These are phyloP conservation scores for maize (Zea mays) DNA, from an alignment of 176 grass and related monocot species.

Conservation along the genomic window DNA sequence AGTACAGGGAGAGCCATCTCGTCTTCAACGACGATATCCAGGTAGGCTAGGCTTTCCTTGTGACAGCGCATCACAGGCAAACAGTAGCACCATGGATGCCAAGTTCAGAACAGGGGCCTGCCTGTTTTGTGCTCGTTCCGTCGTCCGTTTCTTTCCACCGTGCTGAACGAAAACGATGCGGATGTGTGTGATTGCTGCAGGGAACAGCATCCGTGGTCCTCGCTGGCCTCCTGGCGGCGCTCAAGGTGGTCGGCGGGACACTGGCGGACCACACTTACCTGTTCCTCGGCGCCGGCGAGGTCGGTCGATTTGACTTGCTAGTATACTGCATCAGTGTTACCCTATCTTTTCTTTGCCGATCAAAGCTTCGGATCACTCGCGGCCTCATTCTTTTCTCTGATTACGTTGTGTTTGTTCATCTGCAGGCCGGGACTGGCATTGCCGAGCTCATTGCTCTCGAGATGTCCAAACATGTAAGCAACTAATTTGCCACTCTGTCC, in stretches of 20 bases:
- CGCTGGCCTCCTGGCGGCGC: conserved; percentile 68
- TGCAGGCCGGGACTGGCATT: conserved; percentile 86
- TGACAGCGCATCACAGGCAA: background rate
- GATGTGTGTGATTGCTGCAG: conserved; percentile 30
- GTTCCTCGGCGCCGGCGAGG: conserved; percentile 96
- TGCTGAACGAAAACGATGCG: background rate
- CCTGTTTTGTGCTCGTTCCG: background rate
- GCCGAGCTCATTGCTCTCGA: conserved; percentile 93
- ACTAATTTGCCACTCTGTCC: background rate
- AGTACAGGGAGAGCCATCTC: conserved; percentile 90
- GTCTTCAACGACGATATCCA: conserved; percentile 98
- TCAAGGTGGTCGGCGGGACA: conserved; percentile 75
- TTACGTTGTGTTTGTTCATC: no score
- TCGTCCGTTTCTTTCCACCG: background rate
- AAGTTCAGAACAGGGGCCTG: background rate
- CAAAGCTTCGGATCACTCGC: background rate
- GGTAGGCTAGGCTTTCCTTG: conserved; percentile 37
- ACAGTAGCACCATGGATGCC: background rate
- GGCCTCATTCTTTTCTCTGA: no score
- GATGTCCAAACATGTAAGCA: conserved; percentile 81
- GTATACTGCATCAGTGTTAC: background rate
- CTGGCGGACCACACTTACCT: conserved; percentile 87
- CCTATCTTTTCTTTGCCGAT: background rate
- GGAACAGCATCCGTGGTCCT: conserved; percentile 95
- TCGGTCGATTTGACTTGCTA: conserved; percentile 21